Conservation (phyloP, 2,329 filamentous ascomycete genomes). For the Cladosporium halotolerans region DNA sequence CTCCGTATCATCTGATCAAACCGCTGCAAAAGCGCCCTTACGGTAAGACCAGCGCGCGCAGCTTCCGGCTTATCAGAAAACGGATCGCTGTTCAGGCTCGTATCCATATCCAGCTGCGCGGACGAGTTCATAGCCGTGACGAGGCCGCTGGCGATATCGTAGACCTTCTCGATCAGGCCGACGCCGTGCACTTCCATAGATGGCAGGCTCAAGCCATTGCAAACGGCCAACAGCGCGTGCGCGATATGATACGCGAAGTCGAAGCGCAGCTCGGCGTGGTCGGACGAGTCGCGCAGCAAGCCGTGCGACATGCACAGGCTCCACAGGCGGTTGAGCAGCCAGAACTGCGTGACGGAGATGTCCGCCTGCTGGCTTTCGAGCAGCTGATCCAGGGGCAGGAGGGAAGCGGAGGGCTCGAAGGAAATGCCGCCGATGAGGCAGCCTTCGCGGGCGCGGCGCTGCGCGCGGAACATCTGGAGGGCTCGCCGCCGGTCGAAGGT, state of each 20-base stretch:
- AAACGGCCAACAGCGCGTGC: constrained; percentile 31
- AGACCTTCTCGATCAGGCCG: constrained; percentile 36
- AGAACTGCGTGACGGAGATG: constrained; percentile 38
- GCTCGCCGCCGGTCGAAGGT: constrained; percentile 30
- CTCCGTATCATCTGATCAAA: constrained; percentile 16
- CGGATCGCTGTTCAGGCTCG: neutral
- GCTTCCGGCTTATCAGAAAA: no score
- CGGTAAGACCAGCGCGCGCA: neutral
- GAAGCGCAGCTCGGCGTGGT: constrained; percentile 33
- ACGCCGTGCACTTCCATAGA: constrained; percentile 41
- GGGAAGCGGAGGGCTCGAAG: constrained; percentile 31
- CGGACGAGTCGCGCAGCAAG: constrained; percentile 30
- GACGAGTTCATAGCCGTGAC: constrained; percentile 20
- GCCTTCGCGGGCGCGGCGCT: constrained; percentile 19
- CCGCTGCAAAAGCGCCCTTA: constrained; percentile 13
- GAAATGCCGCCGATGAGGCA: constrained; percentile 34
- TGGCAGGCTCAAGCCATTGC: constrained; percentile 26
- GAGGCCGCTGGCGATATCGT: constrained; percentile 30
- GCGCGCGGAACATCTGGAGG: constrained; percentile 29
- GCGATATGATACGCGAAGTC: constrained; percentile 33
- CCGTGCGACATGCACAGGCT: constrained; percentile 37
- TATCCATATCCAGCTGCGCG: constrained; percentile 14
- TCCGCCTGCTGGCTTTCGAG: constrained; percentile 38
- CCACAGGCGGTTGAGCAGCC: constrained; percentile 40
- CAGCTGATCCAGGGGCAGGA: constrained; percentile 19